Conservation (phyloP, 805 yeast genomes). For the Pichia gijzeniarum region DNA sequence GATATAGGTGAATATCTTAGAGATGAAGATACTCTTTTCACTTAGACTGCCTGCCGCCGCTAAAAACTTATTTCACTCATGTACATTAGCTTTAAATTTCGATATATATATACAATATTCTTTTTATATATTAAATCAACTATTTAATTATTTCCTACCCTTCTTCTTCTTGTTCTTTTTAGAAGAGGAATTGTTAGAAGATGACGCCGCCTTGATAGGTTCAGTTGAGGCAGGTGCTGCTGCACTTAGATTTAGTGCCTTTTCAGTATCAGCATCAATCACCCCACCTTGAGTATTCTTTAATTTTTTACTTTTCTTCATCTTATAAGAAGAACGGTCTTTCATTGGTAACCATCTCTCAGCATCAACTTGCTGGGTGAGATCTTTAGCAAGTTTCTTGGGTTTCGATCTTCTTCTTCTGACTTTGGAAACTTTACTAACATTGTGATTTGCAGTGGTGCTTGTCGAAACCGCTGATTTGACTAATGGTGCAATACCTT, state of each 20-base stretch:
- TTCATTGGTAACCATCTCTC: slow-evolving; percentile 92
- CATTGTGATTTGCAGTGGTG: slow-evolving; percentile 1
- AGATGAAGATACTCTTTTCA: slow-evolving; percentile 94
- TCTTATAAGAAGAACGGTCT: slow-evolving; percentile 78
- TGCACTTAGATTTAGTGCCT: slow-evolving; percentile 24
- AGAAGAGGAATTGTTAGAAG: slow-evolving; percentile 1
- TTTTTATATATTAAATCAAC: too few relatives aligned
- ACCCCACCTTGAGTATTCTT: slow-evolving; percentile 59
- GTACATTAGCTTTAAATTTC: slow-evolving; percentile 8
- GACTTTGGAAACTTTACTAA: not conserved
- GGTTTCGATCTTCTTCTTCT: slow-evolving; percentile 25
- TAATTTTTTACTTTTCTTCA: slow-evolving; percentile 59
- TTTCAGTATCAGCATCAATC: slow-evolving; percentile 42
- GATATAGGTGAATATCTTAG: slow-evolving; percentile 97
- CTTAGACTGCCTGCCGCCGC: slow-evolving; percentile 39
- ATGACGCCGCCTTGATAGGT: slow-evolving; percentile 2
- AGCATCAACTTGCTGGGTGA: slow-evolving; percentile 37
- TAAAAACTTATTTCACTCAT: not conserved
- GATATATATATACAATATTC: not conserved
- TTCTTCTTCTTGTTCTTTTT: slow-evolving; percentile 27
- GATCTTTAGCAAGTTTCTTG: slow-evolving; percentile 24
- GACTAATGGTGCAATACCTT: slow-evolving; percentile 26
- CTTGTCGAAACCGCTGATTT: slow-evolving; percentile 11
- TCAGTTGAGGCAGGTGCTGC: slow-evolving; percentile 11
- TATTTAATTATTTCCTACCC: slow-evolving; percentile 26